phyloP scores from a whole-genome alignment of 2,329 filamentous ascomycete genomes.

The Neofusicoccum ribis region DNA sequence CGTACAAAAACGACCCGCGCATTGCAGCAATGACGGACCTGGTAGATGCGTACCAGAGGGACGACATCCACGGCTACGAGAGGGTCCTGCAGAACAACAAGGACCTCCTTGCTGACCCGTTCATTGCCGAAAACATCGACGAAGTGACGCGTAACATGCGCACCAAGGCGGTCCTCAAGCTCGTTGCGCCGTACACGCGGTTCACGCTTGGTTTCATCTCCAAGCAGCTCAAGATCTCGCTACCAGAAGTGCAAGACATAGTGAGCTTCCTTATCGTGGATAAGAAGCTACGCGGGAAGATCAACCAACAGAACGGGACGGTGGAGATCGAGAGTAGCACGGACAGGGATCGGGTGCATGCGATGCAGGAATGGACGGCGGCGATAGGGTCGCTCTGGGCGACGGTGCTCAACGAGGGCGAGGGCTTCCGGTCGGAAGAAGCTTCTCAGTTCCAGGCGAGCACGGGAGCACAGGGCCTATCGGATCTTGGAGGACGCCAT shows the following conservation, averaged over 20 bases:
- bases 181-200: constrained; percentile 91
- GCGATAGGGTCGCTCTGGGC: constrained; percentile 70
- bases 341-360: constrained; percentile 72
- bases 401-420: constrained; percentile 74
- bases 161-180: constrained; percentile 88
- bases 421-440: constrained; percentile 63
- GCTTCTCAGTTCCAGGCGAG: constrained; percentile 33
- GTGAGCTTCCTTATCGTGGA: constrained; percentile 93
- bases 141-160: constrained; percentile 98
- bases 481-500: constrained; percentile 29
- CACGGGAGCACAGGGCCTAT: constrained; percentile 21
- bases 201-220: constrained; percentile 89
- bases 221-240: constrained; percentile 79
- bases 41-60: constrained; percentile 92
- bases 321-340: constrained; percentile 75
- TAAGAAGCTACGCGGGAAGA: constrained; percentile 79
- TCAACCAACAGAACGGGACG: constrained; percentile 83
- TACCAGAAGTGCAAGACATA: constrained; percentile 89
- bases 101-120: constrained; percentile 86
- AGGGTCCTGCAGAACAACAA: constrained; percentile 82
- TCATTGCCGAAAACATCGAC: constrained; percentile 98
- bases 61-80: constrained; percentile 92
- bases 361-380: constrained; percentile 70
- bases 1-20: constrained; percentile 91
- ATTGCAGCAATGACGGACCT: constrained; percentile 97